Percentiles rank a stretch among this genome's conserved stretches.
Evolutionary conservation across 805 yeast species (phyloP).

Genomic region (Candida pini): DNA sequence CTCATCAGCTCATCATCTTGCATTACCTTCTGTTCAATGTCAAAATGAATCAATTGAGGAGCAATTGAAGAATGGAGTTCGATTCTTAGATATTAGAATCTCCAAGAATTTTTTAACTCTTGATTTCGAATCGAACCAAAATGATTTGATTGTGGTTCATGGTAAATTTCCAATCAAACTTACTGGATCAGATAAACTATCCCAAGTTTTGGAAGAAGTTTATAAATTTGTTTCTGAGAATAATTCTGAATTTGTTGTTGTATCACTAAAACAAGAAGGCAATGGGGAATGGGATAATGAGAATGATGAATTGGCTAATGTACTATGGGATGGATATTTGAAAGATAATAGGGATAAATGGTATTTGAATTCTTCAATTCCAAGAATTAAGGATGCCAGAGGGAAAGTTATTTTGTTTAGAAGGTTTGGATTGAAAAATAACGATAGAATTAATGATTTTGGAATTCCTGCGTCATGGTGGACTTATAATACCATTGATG

Average conservation of each 20-base stretch:
- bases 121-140: constrained; percentile 32
- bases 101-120: constrained; percentile 51
- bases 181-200: constrained; percentile 49
- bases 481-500: constrained; percentile 60
- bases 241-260: constrained; percentile 54
- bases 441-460: constrained; percentile 32
- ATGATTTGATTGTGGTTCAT: constrained; percentile 62
- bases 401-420: constrained; percentile 65
- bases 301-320: constrained; percentile 58
- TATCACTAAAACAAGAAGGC: constrained; percentile 74
- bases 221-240: constrained; percentile 50
- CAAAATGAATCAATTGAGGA: constrained; percentile 55
- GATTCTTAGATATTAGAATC: constrained; percentile 64
- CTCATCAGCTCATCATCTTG: constrained; percentile 64
- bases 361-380: constrained; percentile 53
- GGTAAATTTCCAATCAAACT: constrained; percentile 71
- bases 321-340: constrained; percentile 54
- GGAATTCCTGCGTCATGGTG: constrained; percentile 69
- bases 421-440: constrained; percentile 59
- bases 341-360: constrained; percentile 46
- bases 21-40: constrained; percentile 73
- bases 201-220: constrained; percentile 49
- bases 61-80: constrained; percentile 68
- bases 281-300: constrained; percentile 58
- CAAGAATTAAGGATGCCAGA: constrained; percentile 54